Evolutionary conservation across 1,284 basidiomycete genomes (phyloP).

Genomic region (Malassezia slooffiae): DNA sequence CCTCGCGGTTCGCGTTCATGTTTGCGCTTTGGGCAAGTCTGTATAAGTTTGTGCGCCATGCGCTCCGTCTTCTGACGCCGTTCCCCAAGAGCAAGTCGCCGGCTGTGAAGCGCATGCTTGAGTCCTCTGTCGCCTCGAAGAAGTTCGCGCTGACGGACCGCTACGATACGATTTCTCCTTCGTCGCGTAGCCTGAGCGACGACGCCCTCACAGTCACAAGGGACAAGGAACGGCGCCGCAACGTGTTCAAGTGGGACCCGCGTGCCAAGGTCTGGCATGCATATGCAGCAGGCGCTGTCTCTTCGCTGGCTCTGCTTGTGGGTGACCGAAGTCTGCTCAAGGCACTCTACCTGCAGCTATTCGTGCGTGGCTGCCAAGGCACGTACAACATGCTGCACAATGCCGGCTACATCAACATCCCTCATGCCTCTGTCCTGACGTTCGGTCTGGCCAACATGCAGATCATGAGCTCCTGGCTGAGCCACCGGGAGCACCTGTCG

Average conservation of each 20-base stretch:
- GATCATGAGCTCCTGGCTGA: constrained; percentile 64
- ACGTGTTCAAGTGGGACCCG: constrained; percentile 37
- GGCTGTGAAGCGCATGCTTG: no score
- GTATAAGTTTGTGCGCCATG: constrained; percentile 42
- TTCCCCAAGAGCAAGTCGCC: constrained; percentile 13
- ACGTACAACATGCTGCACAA: constrained; percentile 64
- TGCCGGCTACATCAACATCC: constrained; percentile 56
- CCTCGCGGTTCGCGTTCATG: constrained; percentile 37
- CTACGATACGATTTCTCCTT: no score
- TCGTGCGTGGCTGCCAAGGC: constrained; percentile 71
- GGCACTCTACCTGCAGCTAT: constrained; percentile 55
- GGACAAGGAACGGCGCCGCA: constrained; percentile 28
- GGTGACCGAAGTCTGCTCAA: constrained; percentile 75
- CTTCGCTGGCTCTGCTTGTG: constrained; percentile 68
- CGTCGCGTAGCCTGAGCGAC: constrained; percentile 10
- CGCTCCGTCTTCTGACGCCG: constrained; percentile 36
- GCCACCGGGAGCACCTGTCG: constrained; percentile 45
- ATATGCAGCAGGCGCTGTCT: constrained; percentile 69
- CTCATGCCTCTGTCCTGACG: constrained; percentile 70
- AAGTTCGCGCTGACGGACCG: no score
- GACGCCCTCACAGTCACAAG: constrained; percentile 23
- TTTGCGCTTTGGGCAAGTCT: constrained; percentile 39
- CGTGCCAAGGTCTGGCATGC: constrained; percentile 65
- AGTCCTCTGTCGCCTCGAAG: no score
- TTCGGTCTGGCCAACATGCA: constrained; percentile 77